These are phyloP conservation scores for Linum trigynum DNA, from an alignment of 345 rosid species.

Conservation along the genomic window DNA sequence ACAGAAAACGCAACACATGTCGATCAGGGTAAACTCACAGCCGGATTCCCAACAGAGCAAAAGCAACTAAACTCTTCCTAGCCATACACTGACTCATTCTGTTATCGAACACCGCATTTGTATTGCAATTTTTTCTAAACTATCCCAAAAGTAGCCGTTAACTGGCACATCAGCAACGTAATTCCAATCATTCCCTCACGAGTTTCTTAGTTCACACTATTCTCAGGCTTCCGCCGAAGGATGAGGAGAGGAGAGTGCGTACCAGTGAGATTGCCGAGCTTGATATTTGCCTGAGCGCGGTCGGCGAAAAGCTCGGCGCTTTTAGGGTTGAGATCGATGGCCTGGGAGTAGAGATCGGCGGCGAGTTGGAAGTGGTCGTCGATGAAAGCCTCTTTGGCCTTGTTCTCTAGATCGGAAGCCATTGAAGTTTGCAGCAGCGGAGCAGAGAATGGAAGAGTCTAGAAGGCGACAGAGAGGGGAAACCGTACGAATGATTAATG, in stretches of 20 bases:
- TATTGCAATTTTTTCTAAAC: too few relatives aligned
- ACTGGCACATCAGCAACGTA: background rate
- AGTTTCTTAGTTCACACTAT: too few relatives aligned
- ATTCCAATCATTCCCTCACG: background rate
- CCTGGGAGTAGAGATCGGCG: constrained; percentile 68
- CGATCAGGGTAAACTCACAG: too few relatives aligned
- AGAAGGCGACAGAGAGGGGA: background rate
- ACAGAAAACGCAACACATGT: background rate
- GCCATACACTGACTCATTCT: background rate
- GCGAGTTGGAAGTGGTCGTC: constrained; percentile 87
- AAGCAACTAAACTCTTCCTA: background rate
- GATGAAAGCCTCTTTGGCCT: constrained; percentile 85
- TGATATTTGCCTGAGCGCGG: constrained; percentile 88
- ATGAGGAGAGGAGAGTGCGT: background rate
- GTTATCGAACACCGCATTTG: background rate
- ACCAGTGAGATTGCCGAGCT: constrained; percentile 67
- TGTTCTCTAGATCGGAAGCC: constrained; percentile 63
- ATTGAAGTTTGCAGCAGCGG: constrained; percentile 16
- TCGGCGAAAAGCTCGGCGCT: constrained; percentile 66
- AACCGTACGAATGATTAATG: too few relatives aligned
- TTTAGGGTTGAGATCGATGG: constrained; percentile 53
- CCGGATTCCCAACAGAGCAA: background rate
- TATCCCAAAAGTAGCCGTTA: background rate
- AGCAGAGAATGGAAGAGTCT: background rate
- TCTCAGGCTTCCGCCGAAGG: background rate